A percentile compares a stretch with the other conserved stretches of the same genome.
These are phyloP conservation scores for Aspergillus conjunctus DNA, from an alignment of 495 filamentous ascomycete genomes.

Conservation along the genomic window DNA sequence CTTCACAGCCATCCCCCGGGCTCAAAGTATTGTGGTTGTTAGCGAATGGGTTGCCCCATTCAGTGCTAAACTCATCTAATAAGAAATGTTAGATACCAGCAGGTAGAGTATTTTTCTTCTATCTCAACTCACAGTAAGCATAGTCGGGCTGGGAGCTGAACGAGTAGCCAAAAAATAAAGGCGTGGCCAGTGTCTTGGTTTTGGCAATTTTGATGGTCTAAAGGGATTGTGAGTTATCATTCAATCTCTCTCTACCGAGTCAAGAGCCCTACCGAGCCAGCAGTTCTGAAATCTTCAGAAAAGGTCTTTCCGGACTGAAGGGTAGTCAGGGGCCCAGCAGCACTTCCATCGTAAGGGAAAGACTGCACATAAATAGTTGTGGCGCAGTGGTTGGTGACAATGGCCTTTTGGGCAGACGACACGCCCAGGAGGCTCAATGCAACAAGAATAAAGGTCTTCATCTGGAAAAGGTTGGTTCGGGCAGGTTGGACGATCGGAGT, in stretches of 20 bases:
- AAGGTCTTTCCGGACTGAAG: slow-evolving; percentile 29
- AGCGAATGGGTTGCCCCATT: slow-evolving; percentile 37
- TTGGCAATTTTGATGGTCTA: slow-evolving; percentile 35
- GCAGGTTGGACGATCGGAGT: not conserved
- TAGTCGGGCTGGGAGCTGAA: slow-evolving; percentile 34
- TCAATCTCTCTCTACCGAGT: not conserved
- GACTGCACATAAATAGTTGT: slow-evolving; percentile 35
- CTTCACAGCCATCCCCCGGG: slow-evolving; percentile 32
- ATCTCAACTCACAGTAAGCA: slow-evolving; percentile 31
- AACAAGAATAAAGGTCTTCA: slow-evolving; percentile 30
- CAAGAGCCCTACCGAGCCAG: slow-evolving; percentile 31
- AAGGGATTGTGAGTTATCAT: not conserved
- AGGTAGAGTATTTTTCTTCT: not conserved
- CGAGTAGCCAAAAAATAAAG: slow-evolving; percentile 38
- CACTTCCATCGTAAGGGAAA: slow-evolving; percentile 35
- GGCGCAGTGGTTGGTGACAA: slow-evolving; percentile 32
- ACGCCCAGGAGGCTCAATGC: slow-evolving; percentile 28
- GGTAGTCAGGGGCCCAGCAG: slow-evolving; percentile 31
- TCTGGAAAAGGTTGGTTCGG: slow-evolving; percentile 12
- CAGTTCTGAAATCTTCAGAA: slow-evolving; percentile 30
- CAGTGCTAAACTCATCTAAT: slow-evolving; percentile 33
- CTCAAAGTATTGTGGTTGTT: slow-evolving; percentile 32
- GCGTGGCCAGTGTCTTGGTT: slow-evolving; percentile 30
- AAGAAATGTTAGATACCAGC: slow-evolving; percentile 8
- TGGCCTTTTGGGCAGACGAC: slow-evolving; percentile 32